A percentile compares a stretch with the other conserved stretches of the same genome.
Conservation (phyloP, 202 grass and related monocot genomes). For the Sporobolus alterniflorus region DNA sequence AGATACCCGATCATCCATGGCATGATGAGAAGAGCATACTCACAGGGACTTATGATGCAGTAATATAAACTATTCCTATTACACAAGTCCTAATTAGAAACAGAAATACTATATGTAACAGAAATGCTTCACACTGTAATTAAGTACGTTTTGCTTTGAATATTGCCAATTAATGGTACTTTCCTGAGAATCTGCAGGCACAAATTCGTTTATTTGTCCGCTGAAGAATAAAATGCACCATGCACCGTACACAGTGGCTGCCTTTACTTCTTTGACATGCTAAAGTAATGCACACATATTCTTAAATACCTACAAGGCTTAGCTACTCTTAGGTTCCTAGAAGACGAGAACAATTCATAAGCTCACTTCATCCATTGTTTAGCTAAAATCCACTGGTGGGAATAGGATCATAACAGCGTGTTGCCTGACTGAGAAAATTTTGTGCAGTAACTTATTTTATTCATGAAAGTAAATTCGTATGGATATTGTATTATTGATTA, state of each 20-base stretch:
- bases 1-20: neutral
- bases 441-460: conserved; percentile 4
- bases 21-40: conserved; percentile 19
- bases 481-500: conserved; percentile 2
- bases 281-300: conserved; percentile 19
- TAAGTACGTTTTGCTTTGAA: conserved; percentile 40
- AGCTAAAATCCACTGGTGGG: conserved; percentile 25
- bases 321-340: conserved; percentile 3
- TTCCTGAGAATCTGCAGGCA: conserved; percentile 30
- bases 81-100: neutral
- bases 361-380: conserved; percentile 12
- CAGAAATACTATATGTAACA: neutral
- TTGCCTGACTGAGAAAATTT: conserved; percentile 1
- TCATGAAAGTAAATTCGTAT: conserved; percentile 23
- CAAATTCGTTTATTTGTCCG: conserved; percentile 31
- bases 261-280: conserved; percentile 35
- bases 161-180: conserved; percentile 37
- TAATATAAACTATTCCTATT: neutral
- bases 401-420: conserved; percentile 14
- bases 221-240: conserved; percentile 34
- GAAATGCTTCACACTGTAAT: conserved; percentile 30
- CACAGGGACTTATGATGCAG: neutral
- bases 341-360: neutral
- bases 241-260: conserved; percentile 26
- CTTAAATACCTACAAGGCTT: conserved; percentile 7